Conservation (phyloP, 1,284 basidiomycete species). For the Lignosus rhinocerotis region DNA sequence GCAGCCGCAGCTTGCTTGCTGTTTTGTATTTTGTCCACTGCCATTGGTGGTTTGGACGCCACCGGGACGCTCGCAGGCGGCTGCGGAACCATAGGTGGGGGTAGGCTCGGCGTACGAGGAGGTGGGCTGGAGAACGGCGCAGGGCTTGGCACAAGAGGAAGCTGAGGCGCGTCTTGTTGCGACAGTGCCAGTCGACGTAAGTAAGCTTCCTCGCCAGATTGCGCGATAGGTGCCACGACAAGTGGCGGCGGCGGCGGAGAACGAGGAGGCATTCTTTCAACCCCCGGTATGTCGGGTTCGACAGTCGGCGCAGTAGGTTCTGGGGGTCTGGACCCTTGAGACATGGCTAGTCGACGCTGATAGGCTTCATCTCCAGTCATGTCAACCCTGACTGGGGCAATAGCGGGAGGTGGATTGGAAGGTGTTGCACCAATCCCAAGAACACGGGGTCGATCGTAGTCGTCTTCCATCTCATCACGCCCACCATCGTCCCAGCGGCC, state of each 20-base stretch:
- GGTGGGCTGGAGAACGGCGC: slow-evolving; percentile 16
- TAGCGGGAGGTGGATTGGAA: slow-evolving; percentile 26
- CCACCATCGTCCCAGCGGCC: slow-evolving; percentile 60
- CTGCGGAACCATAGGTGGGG: slow-evolving; percentile 40
- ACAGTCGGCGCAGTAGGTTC: slow-evolving; percentile 17
- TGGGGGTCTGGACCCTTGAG: slow-evolving; percentile 30
- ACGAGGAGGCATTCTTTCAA: neutral
- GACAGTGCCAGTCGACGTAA: slow-evolving; percentile 62
- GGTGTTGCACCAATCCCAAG: slow-evolving; percentile 28
- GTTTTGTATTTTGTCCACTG: slow-evolving; percentile 54
- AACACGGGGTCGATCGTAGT: slow-evolving; percentile 45
- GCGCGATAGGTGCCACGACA: slow-evolving; percentile 30
- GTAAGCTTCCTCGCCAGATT: slow-evolving; percentile 74
- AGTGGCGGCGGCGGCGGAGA: slow-evolving; percentile 17
- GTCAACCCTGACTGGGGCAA: slow-evolving; percentile 31
- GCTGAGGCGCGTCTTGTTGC: slow-evolving; percentile 34
- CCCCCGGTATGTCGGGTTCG: slow-evolving; percentile 30
- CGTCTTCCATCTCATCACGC: slow-evolving; percentile 48
- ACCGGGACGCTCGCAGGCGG: slow-evolving; percentile 23
- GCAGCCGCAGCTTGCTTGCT: slow-evolving; percentile 78
- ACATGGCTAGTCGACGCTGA: slow-evolving; percentile 54
- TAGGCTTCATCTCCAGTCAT: slow-evolving; percentile 64
- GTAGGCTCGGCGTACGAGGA: slow-evolving; percentile 62
- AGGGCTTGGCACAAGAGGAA: slow-evolving; percentile 33
- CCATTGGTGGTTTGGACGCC: slow-evolving; percentile 34